A percentile compares a stretch with the other conserved stretches of the same genome.
Conservation (phyloP, 2,329 filamentous ascomycete species). For the Orbilia javanica region DNA sequence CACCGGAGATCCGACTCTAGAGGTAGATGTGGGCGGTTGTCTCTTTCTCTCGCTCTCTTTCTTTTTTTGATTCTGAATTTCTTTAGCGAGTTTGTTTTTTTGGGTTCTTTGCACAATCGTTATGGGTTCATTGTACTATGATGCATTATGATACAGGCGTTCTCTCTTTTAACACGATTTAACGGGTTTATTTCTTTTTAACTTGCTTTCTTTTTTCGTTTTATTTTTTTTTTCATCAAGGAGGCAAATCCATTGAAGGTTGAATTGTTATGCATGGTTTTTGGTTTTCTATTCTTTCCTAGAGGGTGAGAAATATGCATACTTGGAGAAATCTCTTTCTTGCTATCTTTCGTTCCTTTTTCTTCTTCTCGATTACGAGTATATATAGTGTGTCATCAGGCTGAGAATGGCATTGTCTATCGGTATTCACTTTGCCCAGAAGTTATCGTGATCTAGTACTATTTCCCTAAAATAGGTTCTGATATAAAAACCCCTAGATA, state of each 20-base stretch:
- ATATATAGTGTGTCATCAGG: not conserved
- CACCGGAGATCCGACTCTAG: not conserved
- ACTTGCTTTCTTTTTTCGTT: not conserved
- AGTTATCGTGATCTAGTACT: too few relatives aligned
- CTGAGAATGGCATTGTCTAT: not conserved
- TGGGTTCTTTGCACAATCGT: conserved; percentile 17
- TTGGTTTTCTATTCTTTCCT: not conserved
- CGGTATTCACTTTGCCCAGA: too few relatives aligned
- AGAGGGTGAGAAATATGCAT: conserved; percentile 18
- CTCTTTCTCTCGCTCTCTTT: not conserved
- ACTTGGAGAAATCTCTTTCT: not conserved
- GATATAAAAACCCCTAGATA: too few relatives aligned
- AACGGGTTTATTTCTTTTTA: not conserved
- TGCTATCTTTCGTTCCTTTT: not conserved
- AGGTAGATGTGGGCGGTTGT: not conserved
- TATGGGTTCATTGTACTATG: conserved; percentile 16
- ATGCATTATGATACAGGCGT: conserved; percentile 16
- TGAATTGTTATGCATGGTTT: too few relatives aligned
- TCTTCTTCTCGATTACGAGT: too few relatives aligned
- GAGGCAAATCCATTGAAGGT: not conserved
- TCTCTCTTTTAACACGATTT: not conserved
- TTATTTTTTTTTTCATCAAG: conserved; percentile 1
- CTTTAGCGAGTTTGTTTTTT: conserved; percentile 11
- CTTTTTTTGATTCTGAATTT: not conserved
- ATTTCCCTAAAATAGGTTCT: too few relatives aligned